Base-by-base conservation (phyloP, 352 stramenopile species). In the Pythium sp. region DNA sequence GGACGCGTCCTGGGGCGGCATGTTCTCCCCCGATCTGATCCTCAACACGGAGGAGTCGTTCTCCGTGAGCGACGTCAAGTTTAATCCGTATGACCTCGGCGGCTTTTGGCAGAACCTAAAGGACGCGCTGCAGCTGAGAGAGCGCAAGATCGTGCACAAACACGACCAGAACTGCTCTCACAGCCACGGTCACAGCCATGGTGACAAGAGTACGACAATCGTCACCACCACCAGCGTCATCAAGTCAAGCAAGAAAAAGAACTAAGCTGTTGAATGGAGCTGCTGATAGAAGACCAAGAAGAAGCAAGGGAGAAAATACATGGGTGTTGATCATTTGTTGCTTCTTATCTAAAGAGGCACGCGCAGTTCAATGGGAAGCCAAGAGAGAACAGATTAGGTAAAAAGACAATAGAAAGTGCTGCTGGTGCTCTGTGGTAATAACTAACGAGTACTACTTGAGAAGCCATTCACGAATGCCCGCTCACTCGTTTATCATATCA, bases 1-100 rank as follows among this genome's bases (percentile, higher is more conserved):
- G 49, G 87, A 95, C 60, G 54, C 83, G 34, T 89, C 87, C 1
- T 95, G 87, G 87, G 87, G 87, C 22, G 87, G 85, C 3, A 67
- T 92, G 34, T 92, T 91, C 67, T 82, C 81, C 2, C 73, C 83
- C 0, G 85, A 94, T 51, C 71, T 73, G 20, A 91, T 93, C 64
- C 76, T 91, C 62, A 92, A 93, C 73, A 91, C 80, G 0, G 84
- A 91, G 60, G 74, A 89, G 62, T 73, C 68, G 20, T 92, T 89
- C 68, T 90, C 87, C 0, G 73, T 75, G 36, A 81, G 81, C n/a
- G 85, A 93, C 46, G 84, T 95, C 22, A 76, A 91, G 47, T 91
- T 72, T 67, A 95, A 95, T 55, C 87, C 87, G 54, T 95, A 95
- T 75, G 78, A 93, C 49, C 72, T 82, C 18, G 69, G 68, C 14